Conservation (phyloP, 148 eudicot genomes). For the Camellia japonica region DNA sequence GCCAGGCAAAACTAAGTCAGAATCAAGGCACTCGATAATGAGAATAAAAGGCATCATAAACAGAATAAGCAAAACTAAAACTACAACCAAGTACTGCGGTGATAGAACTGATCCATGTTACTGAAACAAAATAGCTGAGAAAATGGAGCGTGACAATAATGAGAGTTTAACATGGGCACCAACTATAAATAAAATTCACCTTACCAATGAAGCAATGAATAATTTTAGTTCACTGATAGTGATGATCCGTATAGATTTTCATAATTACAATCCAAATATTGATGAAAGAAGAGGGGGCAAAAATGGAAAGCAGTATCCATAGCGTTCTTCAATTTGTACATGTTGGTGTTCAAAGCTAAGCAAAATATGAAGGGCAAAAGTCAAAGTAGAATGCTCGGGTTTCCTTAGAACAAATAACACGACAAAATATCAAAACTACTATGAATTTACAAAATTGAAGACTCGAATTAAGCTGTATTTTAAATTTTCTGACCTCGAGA, state of each 20-base stretch:
- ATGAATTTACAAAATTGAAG: not conserved
- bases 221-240: not conserved
- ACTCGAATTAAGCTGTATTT: no score
- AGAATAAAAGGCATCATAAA: not conserved
- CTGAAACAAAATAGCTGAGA: constrained; percentile 9
- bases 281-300: not conserved
- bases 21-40: no score
- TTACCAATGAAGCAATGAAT: not conserved
- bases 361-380: not conserved
- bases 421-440: not conserved
- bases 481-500: constrained; percentile 56
- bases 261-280: not conserved
- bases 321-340: not conserved
- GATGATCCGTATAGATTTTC: not conserved
- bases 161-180: not conserved
- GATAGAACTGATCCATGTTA: not conserved
- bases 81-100: not conserved
- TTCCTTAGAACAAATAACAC: not conserved
- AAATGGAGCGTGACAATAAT: not conserved
- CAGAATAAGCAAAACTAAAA: not conserved
- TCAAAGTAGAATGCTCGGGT: not conserved
- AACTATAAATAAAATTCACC: not conserved
- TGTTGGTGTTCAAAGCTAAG: not conserved
- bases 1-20: no score
- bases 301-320: not conserved